Percentiles rank a stretch among this genome's conserved stretches.
These are phyloP conservation scores for Trichophyton verrucosum DNA, from an alignment of 2,329 filamentous ascomycete genomes.

Conservation along the genomic window DNA sequence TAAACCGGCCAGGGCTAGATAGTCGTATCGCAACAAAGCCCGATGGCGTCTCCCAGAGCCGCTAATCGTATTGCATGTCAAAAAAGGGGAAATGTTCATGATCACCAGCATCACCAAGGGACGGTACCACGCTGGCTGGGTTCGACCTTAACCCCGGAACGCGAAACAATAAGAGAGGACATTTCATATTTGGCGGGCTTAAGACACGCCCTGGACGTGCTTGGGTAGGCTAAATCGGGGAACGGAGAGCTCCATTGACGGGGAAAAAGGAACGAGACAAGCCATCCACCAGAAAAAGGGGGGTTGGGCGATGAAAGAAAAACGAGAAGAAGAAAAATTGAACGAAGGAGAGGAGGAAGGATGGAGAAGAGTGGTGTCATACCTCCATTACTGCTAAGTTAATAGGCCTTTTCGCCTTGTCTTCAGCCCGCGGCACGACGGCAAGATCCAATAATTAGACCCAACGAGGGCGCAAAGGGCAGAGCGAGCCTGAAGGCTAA, in stretches of 20 bases:
- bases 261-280: conserved; percentile 4
- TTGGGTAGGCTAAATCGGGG: conserved; percentile 4
- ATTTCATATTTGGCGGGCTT: conserved; percentile 1
- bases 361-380: conserved; percentile 11
- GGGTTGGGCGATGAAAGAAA: neutral
- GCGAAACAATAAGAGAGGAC: conserved; percentile 1
- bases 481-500: neutral
- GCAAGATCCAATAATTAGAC: conserved; percentile 7
- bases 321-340: neutral
- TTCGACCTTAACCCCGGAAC: neutral
- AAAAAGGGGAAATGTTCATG: neutral
- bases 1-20: neutral
- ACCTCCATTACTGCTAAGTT: conserved; percentile 13
- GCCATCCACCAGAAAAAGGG: neutral
- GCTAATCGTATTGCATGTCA: neutral
- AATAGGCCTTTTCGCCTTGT: neutral
- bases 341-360: conserved; percentile 1
- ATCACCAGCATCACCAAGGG: neutral
- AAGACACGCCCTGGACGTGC: neutral
- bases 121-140: neutral
- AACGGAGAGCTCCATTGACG: neutral
- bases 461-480: neutral
- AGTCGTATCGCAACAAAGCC: neutral
- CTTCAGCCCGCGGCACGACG: conserved; percentile 6
- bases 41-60: neutral